Base-by-base conservation (phyloP, 1,139 yeast genomes). In the Yamadazyma spencermartinsiae region DNA sequence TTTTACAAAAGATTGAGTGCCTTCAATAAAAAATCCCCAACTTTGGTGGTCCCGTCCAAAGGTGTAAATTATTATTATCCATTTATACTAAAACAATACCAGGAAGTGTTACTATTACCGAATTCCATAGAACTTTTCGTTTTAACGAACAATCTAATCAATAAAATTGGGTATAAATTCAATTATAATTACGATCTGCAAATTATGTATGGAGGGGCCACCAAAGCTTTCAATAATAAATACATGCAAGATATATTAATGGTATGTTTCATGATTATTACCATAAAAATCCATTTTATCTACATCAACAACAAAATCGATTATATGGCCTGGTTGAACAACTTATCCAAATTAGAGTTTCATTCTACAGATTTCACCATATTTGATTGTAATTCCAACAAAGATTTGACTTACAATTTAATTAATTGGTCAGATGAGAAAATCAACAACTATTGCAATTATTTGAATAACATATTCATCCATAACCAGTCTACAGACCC, bases 361-460 rank as follows among this genome's bases (percentile, higher is more conserved):
- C 43, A 52, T 33, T 38, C 54, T 39, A 51, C 47, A 34, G 44
- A 42, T 48, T 45, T 46, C 43, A 19, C 50, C 56, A 16, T 49
- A 53, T 28, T 47, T 26, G 37, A 40, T 24, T 39, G 38, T 28
- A 39, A 37, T 21, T 27, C 28, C 12, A 51, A 57, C 13, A 46
- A 40, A 6, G 64, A 63, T 12, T 31, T 39, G 6, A 35, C 42
- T 19, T 39, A 45, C 32, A 40, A 39, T 31, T 42, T 77, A 14
- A 42, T 65, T 3, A 49, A 55, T 12, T 73, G 80, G 76, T 57
- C 65, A 11, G 67, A 66, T 25, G 52, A 52, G 1, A 63, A 73
- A 40, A 60, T 68, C 7, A 58, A 60, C 12, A 50, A 57, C 17
- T 76, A 74, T 49, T 60, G 73, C 33, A 60, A 68, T 21, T 72